phyloP scores from a whole-genome alignment of 2,329 filamentous ascomycete species.

The Aureobasidium leucospermi region DNA sequence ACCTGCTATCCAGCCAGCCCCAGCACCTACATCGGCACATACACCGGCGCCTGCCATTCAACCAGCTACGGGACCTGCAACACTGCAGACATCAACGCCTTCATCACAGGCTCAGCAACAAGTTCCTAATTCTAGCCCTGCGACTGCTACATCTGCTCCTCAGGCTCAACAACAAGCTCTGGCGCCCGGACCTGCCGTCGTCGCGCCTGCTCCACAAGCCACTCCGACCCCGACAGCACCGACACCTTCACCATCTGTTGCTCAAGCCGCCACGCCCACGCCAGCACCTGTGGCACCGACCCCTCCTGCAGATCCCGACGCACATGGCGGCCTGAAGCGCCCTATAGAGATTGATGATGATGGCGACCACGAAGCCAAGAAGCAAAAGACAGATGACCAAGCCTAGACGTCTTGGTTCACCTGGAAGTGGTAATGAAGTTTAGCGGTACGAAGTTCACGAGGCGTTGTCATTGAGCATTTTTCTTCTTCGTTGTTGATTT shows the following conservation, averaged over 20 bases:
- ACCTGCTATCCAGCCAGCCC: neutral
- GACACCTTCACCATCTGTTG: neutral
- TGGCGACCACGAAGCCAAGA: constrained; percentile 15
- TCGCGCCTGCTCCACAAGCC: neutral
- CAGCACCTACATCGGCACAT: neutral
- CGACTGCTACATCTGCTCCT: neutral
- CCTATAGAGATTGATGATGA: constrained; percentile 14
- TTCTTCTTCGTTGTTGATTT: neutral
- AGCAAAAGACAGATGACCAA: constrained; percentile 11
- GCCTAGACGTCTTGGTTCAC: neutral
- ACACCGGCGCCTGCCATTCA: neutral
- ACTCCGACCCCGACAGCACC: neutral
- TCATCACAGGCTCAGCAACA: neutral
- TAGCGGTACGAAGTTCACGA: neutral
- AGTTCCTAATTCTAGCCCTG: neutral
- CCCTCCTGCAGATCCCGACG: neutral
- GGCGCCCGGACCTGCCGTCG: neutral
- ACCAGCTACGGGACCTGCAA: no score
- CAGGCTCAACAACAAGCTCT: neutral
- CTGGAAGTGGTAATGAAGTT: neutral
- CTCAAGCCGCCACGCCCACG: neutral
- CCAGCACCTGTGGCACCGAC: neutral
- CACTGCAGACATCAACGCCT: neutral
- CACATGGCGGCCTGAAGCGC: constrained; percentile 4
- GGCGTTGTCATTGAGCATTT: neutral